Percentiles rank a stretch among this genome's conserved stretches.
These are phyloP conservation scores for Quaeritorhiza haematococci DNA, from an alignment of 371 early-diverging fungal species.

Conservation along the genomic window DNA sequence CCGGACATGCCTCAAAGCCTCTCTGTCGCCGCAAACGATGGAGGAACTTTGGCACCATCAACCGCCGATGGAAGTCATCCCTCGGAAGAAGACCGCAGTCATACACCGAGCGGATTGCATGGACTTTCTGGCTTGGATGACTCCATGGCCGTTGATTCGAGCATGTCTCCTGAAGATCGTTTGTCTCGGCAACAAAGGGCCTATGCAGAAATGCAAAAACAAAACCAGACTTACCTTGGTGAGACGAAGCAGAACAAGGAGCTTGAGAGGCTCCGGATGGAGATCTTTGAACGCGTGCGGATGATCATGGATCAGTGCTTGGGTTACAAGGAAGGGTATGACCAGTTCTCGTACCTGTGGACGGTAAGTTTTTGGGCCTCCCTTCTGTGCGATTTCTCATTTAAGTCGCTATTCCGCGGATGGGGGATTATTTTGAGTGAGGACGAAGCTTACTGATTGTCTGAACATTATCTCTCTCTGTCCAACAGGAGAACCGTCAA, in stretches of 20 bases:
- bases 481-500: constrained; percentile 47
- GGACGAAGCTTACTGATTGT: background rate
- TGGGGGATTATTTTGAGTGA: no score
- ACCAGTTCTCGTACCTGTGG: constrained; percentile 57
- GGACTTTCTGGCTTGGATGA: no score
- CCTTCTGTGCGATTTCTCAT: background rate
- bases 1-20: background rate
- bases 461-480: background rate
- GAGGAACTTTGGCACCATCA: background rate
- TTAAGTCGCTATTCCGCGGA: background rate
- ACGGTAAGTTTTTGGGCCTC: constrained; percentile 25
- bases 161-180: no score
- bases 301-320: constrained; percentile 43
- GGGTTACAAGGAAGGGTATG: constrained; percentile 46
- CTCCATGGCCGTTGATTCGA: no score
- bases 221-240: constrained; percentile 45
- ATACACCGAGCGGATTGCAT: no score
- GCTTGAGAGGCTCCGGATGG: constrained; percentile 26
- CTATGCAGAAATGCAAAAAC: constrained; percentile 26
- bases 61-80: constrained; percentile 12
- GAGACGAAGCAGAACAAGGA: constrained; percentile 43
- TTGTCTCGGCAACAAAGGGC: no score
- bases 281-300: constrained; percentile 32
- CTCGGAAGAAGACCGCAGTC: constrained; percentile 16
- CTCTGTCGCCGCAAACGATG: background rate